A percentile compares a stretch with the other conserved stretches of the same genome.
These are phyloP conservation scores for Zalaria obscura DNA, from an alignment of 2,329 filamentous ascomycete genomes.

Conservation along the genomic window DNA sequence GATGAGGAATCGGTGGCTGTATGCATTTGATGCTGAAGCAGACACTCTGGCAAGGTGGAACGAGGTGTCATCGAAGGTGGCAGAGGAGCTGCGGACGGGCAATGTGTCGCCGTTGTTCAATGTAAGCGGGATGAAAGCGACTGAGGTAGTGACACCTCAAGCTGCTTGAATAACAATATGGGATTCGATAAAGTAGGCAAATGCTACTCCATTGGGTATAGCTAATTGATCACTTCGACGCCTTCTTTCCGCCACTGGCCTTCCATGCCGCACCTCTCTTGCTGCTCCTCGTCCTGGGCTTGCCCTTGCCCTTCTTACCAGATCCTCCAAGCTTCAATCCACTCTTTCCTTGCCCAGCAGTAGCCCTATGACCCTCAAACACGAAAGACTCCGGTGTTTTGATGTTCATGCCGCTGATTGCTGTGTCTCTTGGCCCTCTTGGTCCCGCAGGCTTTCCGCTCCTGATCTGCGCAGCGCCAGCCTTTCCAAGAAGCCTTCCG, in stretches of 20 bases:
- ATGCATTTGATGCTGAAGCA: not conserved
- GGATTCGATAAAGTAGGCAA: too few species aligned
- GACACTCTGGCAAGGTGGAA: not conserved
- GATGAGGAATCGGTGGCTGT: not conserved
- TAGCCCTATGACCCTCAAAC: conserved; percentile 71
- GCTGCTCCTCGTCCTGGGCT: conserved; percentile 28
- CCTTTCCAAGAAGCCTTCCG: conserved; percentile 57
- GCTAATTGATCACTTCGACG: not conserved
- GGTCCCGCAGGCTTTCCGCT: conserved; percentile 1
- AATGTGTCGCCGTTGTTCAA: not conserved
- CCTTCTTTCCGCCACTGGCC: conserved; percentile 9
- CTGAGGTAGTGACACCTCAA: not conserved
- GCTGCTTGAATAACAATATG: not conserved
- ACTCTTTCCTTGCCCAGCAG: conserved; percentile 47
- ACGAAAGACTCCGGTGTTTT: conserved; percentile 56
- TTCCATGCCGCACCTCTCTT: conserved; percentile 33
- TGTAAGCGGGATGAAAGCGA: not conserved
- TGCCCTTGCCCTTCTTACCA: conserved; percentile 31
- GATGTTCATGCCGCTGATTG: conserved; percentile 16
- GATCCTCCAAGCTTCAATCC: conserved; percentile 47
- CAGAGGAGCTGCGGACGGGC: not conserved
- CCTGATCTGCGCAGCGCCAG: conserved; percentile 33
- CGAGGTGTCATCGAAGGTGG: not conserved
- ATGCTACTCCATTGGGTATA: too few species aligned
- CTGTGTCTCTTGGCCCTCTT: not conserved